phyloP scores from a whole-genome alignment of 2,329 filamentous ascomycete genomes.

The Xylariaceae sp. region DNA sequence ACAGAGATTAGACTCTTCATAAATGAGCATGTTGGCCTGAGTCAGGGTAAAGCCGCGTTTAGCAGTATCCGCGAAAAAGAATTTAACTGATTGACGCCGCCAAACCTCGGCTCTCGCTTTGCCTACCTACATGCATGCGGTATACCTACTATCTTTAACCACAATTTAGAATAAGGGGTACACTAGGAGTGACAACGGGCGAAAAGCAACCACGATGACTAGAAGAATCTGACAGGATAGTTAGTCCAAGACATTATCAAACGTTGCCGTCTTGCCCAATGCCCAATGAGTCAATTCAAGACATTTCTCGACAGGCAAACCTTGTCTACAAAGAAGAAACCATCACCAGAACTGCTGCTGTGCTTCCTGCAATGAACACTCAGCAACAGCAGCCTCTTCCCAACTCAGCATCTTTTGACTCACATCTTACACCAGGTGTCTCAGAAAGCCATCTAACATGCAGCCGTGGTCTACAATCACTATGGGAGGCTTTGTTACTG shows the following conservation, averaged over 20 bases:
- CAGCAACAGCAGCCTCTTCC: too few relatives aligned
- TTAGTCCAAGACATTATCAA: too few relatives aligned
- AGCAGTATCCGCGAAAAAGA: too few relatives aligned
- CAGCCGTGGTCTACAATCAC: not conserved
- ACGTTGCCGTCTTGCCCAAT: not conserved
- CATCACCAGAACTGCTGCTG: not conserved
- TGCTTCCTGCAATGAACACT: too few relatives aligned
- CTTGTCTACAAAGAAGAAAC: slow-evolving; percentile 7
- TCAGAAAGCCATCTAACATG: not conserved
- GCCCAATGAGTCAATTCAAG: slow-evolving; percentile 3
- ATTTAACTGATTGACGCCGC: not conserved
- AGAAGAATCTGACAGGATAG: too few relatives aligned
- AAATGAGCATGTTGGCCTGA: too few relatives aligned
- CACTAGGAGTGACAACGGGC: too few relatives aligned
- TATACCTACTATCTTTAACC: too few relatives aligned
- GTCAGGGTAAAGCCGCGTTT: too few relatives aligned
- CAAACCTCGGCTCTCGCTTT: not conserved
- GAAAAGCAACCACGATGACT: too few relatives aligned
- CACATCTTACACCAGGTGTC: not conserved
- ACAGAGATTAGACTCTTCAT: not conserved
- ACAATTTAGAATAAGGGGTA: too few relatives aligned
- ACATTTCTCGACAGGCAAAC: not conserved
- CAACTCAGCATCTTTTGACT: not conserved
- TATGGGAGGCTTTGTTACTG: not conserved
- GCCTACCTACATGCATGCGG: not conserved